Evolutionary conservation across 192 early-diverging fungal species (phyloP), one percentile per base, ranked within the genome.

Genomic region (Coemansia sp.): DNA sequence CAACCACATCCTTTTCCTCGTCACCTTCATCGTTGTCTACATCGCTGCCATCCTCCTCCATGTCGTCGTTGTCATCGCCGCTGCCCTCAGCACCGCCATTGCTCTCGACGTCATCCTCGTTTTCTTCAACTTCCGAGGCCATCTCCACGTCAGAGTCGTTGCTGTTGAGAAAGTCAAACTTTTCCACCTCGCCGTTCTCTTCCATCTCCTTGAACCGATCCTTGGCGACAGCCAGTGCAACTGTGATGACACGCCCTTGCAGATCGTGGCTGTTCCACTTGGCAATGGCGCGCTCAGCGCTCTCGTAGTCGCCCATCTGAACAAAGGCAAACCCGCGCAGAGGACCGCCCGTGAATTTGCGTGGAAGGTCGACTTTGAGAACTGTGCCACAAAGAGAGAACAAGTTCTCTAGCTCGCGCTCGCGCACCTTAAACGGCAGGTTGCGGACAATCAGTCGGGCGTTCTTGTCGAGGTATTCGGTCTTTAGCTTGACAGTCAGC

Each of bases 251-350:
- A 40, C 95, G 87, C 9, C 89, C 86, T 56, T 86, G 80, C 37
- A 94, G 80, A 50, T 87, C 82, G 34, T 83, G 71, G 28, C 85
- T 90, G 77, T 96, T 91, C 75, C 95, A 73, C 24, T 77, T 88
- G 18, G 85, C 77, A 9, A 94, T 83, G 0, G 90, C 92, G 62
- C 84, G 81, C 63, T 88, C 84, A 0, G 91, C 92, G 33, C 93
- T 89, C 24, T 82, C 81, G 34, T 86, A 63, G n/a, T 82, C 87
- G 61, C 82, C 85, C 76, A 91, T 91, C 67, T 95, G 91, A 35
- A 98, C 87, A 79, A 97, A 97, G 14, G 88, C 95, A 86, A 96
- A 95, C 3, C 95, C 95, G 34, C 86, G 80, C 18, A 92, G 70
- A 31, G 90, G 92, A 28, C 93, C 92, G 37, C 88, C 87, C 3